phyloP scores from a whole-genome alignment of 371 early-diverging fungal species.

The Saksenaea oblongispora region DNA sequence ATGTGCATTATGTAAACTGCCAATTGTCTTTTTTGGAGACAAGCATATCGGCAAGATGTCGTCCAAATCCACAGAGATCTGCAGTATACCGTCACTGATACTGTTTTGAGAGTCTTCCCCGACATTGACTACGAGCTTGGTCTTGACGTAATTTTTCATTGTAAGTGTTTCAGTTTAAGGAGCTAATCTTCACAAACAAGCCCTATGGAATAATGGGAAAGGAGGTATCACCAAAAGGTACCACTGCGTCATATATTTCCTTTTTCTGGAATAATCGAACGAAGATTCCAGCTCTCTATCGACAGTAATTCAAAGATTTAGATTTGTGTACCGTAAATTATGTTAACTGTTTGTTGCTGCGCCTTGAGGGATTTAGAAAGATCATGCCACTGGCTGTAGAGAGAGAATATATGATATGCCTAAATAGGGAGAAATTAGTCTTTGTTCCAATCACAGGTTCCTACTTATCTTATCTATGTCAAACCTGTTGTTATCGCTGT shows the following conservation, averaged over 20 bases:
- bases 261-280: too few species aligned
- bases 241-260: too few species aligned
- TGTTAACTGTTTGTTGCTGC: too few species aligned
- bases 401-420: not conserved
- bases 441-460: not conserved
- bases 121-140: not conserved
- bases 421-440: not conserved
- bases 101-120: not conserved
- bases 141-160: not conserved
- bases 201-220: not conserved
- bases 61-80: not conserved
- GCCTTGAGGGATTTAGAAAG: not conserved
- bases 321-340: too few species aligned
- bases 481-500: not conserved
- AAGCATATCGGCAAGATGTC: not conserved
- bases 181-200: not conserved
- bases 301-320: too few species aligned
- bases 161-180: not conserved
- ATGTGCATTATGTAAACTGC: too few species aligned
- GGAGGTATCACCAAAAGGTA: not conserved
- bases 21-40: too few species aligned
- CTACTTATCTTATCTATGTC: not conserved
- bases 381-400: not conserved
- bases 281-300: too few species aligned
- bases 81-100: not conserved